These are phyloP conservation scores for Fusarium agapanthi DNA, from an alignment of 2,329 filamentous ascomycete genomes.

Conservation along the genomic window DNA sequence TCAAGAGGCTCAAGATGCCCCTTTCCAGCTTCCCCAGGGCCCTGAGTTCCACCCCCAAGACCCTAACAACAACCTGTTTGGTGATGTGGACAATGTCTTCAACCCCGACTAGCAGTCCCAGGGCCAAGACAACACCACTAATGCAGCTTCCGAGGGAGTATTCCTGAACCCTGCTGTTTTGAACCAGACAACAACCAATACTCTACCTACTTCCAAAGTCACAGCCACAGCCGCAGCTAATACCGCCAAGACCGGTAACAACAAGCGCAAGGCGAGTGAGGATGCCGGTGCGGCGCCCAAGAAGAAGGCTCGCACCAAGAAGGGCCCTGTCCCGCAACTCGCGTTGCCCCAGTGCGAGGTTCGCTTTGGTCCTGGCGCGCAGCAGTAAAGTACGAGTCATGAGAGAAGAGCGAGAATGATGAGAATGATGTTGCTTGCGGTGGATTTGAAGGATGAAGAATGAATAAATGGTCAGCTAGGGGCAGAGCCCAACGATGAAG, in stretches of 20 bases:
- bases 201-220: background rate
- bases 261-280: slow-evolving; percentile 12
- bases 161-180: background rate
- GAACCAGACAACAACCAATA: background rate
- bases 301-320: slow-evolving; percentile 12
- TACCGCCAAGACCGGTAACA: background rate
- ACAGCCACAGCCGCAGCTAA: background rate
- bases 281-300: background rate
- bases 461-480: background rate
- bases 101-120: background rate
- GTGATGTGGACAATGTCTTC: background rate
- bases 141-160: background rate
- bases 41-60: background rate
- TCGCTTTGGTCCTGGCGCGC: background rate
- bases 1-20: background rate
- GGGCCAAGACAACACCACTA: background rate
- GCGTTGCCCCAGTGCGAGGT: background rate
- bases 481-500: background rate
- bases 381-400: background rate
- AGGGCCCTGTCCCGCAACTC: background rate
- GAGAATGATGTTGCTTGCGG: background rate
- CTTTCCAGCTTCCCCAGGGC: background rate
- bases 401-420: background rate
- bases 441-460: background rate
- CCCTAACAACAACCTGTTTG: background rate